Evolutionary conservation across 2,329 filamentous ascomycete species (phyloP).

Genomic region (Aciculosporium take): DNA sequence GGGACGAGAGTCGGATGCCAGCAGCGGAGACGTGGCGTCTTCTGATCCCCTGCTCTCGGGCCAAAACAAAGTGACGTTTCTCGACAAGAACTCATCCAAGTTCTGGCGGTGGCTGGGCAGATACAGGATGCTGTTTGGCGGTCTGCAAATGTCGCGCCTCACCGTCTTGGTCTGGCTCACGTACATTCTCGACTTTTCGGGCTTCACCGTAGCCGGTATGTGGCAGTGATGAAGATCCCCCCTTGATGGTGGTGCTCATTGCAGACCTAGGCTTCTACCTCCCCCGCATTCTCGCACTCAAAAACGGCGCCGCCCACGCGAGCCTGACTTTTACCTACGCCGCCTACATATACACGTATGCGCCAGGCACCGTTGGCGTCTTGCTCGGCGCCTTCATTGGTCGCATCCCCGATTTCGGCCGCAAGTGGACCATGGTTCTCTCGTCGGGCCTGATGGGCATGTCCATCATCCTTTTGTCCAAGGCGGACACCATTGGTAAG

Average conservation of each 20-base stretch:
- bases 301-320: constrained; percentile 30
- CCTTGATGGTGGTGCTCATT: background rate
- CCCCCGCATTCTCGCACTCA: constrained; percentile 34
- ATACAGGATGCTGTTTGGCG: constrained; percentile 21
- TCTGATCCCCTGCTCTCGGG: constrained; percentile 1
- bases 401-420: constrained; percentile 22
- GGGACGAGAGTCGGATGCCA: constrained; percentile 3
- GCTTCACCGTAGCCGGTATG: constrained; percentile 23
- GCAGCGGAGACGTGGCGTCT: constrained; percentile 3
- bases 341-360: constrained; percentile 39
- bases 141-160: constrained; percentile 19
- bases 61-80: background rate
- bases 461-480: constrained; percentile 32
- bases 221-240: too few relatives aligned
- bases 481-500: constrained; percentile 22
- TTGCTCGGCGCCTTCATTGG: constrained; percentile 29
- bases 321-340: constrained; percentile 33
- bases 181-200: constrained; percentile 25
- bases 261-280: constrained; percentile 25
- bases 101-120: constrained; percentile 9
- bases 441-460: constrained; percentile 29
- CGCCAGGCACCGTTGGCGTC: constrained; percentile 36
- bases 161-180: constrained; percentile 23
- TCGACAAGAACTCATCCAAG: background rate
- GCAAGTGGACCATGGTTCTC: constrained; percentile 30